Base-by-base conservation (phyloP, 306 rosid genomes). In the Pueraria montana region DNA sequence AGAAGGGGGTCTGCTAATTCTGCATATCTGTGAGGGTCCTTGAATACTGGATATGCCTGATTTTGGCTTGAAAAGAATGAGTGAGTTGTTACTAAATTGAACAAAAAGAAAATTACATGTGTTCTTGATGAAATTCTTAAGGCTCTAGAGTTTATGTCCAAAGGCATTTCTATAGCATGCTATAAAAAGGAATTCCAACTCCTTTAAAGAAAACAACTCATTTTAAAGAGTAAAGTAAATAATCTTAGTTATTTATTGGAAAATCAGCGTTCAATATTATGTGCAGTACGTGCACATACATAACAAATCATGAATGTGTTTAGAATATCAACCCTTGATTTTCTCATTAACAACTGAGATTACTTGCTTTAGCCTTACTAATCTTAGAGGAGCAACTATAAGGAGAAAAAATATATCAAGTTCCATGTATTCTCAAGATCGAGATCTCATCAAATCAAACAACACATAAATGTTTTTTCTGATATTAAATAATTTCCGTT, bases 11-110 rank as follows among this genome's bases (percentile, higher is more conserved):
- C 99, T 0, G 91, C 98, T 50, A 96, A 21, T 30, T 88, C 86
- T 30, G 55, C 34, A 82, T 84, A 92, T 81, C 84, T 89, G 0
- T 55, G 59, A 1, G 94, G 92, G 5, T 90, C 91, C 84, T 89
- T 93, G 78, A 96, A 92, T 52, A 90, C 45, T 36, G 97, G 96
- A 43, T 79, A 26, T 56, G 98, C 98, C 99, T 96, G 86, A n/a
- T n/a, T 10, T 87, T 53, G 0, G 61, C 74, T 23, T 50, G 0
- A 0, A 16, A 53, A 43, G 0, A 16, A 46, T 20, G 6, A 27
- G 26, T 49, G 32, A 0, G 43, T 76, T 69, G 27, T 65, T 0
- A 1, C 11, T 55, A 1, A 4, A 4, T 3, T 17, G 10, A 8
- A 0, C 4, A 14, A 3, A 53, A 34, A 73, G 11, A 38, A 38